phyloP scores from a whole-genome alignment of 2,329 filamentous ascomycete genomes.

The Penicillium sp. region DNA sequence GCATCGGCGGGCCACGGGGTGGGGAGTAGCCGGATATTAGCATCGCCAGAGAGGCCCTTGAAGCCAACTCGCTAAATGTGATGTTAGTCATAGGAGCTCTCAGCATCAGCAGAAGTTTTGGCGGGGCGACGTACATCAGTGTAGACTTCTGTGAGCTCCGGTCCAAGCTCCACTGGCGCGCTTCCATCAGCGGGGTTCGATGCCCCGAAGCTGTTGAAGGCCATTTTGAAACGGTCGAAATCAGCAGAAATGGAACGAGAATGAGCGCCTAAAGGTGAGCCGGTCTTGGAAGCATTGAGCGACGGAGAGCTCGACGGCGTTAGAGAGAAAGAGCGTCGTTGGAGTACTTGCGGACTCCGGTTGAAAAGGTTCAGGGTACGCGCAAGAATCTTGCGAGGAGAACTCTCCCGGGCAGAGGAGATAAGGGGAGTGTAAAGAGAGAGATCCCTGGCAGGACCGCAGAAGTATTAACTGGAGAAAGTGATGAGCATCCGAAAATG shows the following conservation, averaged over 20 bases:
- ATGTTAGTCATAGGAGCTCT: constrained; percentile 8
- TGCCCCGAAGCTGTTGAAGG: constrained; percentile 55
- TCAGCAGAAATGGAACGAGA: constrained; percentile 38
- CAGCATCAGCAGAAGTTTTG: neutral
- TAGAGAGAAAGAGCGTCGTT: constrained; percentile 42
- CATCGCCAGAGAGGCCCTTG: constrained; percentile 69
- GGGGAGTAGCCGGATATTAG: constrained; percentile 73
- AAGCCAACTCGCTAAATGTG: constrained; percentile 67
- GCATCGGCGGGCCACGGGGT: constrained; percentile 66
- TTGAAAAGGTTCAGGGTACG: constrained; percentile 39
- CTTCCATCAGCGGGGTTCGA: constrained; percentile 42
- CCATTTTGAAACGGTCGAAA: constrained; percentile 48
- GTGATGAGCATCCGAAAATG: constrained; percentile 18
- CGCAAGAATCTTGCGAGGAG: constrained; percentile 41
- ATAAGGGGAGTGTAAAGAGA: constrained; percentile 7
- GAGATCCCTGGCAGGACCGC: constrained; percentile 8
- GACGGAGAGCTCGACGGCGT: constrained; percentile 31
- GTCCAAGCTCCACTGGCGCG: constrained; percentile 49
- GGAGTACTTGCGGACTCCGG: constrained; percentile 41
- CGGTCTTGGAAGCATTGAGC: constrained; percentile 37
- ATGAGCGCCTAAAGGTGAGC: constrained; percentile 32
- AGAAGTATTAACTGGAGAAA: constrained; percentile 1
- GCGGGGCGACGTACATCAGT: constrained; percentile 60
- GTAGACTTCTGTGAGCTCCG: constrained; percentile 69
- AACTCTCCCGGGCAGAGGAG: constrained; percentile 25